Evolutionary conservation across 1,139 yeast species (phyloP).

Genomic region (Candida glucosophila): DNA sequence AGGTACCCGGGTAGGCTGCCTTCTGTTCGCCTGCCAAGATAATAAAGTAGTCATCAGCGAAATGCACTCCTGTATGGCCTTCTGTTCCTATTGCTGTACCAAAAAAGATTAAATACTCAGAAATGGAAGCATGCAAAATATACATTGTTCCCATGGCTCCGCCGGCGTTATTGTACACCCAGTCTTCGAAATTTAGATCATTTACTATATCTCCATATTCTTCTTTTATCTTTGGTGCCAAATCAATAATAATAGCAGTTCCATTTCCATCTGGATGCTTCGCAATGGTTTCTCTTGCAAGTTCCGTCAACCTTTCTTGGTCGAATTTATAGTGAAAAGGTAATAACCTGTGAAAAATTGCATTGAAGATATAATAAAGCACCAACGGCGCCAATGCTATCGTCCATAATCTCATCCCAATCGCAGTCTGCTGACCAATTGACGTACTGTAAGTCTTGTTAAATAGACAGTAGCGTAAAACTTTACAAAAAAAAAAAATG

Average conservation of each 20-base stretch:
- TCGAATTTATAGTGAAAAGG: constrained; percentile 61
- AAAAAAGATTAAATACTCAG: constrained; percentile 84
- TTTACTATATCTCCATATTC: constrained; percentile 62
- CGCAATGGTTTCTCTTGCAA: constrained; percentile 44
- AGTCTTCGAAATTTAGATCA: constrained; percentile 63
- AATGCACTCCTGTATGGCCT: constrained; percentile 93
- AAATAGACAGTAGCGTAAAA: constrained; percentile 1
- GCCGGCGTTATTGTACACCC: constrained; percentile 97
- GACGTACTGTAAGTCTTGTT: neutral
- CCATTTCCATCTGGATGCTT: constrained; percentile 52
- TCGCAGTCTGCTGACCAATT: neutral
- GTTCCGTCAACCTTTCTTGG: constrained; percentile 32
- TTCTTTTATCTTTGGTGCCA: constrained; percentile 50
- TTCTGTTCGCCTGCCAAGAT: constrained; percentile 71
- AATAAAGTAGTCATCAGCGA: constrained; percentile 93
- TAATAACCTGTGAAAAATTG: constrained; percentile 52
- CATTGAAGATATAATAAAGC: constrained; percentile 15
- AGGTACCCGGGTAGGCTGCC: constrained; percentile 60
- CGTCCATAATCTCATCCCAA: neutral
- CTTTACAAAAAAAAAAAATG: neutral
- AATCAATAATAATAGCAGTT: constrained; percentile 50
- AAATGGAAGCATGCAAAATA: constrained; percentile 88
- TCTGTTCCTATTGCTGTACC: constrained; percentile 90
- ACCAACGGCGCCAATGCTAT: neutral
- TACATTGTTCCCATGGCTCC: constrained; percentile 99